Evolutionary conservation across 495 filamentous ascomycete genomes (phyloP), one percentile per base, ranked within the genome.

Genomic region (Tirmania nivea): DNA sequence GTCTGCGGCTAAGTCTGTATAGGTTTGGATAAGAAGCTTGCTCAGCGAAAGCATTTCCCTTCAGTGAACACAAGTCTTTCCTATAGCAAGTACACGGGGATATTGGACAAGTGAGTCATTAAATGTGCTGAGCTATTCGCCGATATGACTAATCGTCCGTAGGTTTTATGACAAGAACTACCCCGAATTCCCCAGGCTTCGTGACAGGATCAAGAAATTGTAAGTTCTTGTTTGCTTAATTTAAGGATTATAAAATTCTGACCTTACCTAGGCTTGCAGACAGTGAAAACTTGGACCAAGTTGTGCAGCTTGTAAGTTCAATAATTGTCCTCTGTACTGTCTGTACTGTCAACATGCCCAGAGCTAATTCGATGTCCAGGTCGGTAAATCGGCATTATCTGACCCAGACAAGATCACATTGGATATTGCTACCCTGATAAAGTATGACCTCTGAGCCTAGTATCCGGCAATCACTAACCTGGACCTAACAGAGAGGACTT

Each of bases 351-450:
- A 31, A 3, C 25, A 7, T 31, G 3, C 7, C 25, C 25, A 5
- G 25, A 31, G 25, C 25, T 31, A 31, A 45, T 45, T 14, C 9
- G 8, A 45, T 4, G 12, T 5, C 17, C 39, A 45, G 39, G 92
- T 99, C 50, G 90, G 92, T 66, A 99, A 99, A 70, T 86, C 86
- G 20, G 89, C 90, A 16, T 70, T 99, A 42, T 92, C 90, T 51
- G 90, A 99, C 65, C 80, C 83, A 16, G 90, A 99, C 70, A 99
- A 99, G 79, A 99, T 99, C 61, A 95, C 86, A 10, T 74, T 99
- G 48, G 90, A 99, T 66, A 81, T 96, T 56, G 83, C 89, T 21
- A 78, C 77, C 20, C 70, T 99, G 56, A 70, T 99, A 64, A 99
- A 99, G 77, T 45, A 45, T 14, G 39, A 14, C 25, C 7, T 31